Base-by-base conservation (phyloP, 768 basidiomycete genomes). In the Russula dissimulans region DNA sequence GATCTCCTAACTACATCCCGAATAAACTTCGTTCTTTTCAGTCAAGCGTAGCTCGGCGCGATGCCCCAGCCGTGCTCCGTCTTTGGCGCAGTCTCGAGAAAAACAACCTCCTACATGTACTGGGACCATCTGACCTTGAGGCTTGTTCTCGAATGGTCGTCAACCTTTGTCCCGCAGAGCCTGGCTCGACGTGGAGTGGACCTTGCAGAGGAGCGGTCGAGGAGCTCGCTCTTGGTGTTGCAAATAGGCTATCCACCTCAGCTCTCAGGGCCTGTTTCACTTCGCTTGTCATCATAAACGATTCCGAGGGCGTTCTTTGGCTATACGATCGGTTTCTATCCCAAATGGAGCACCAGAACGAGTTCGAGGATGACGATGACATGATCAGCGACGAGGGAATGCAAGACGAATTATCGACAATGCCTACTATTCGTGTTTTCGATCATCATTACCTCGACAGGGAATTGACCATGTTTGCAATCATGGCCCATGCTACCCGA, bases 401-500 rank as follows among this genome's bases (percentile, higher is more conserved):
- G 12, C 2, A 15, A 14, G 45, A 54, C 22, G 61, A 57, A 3
- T 32, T 54, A 43, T 39, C 6, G 32, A 31, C 31, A 51, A 58
- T 45, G 26, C 53, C 49, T 41, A 43, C 43, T 51, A 39, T 45
- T 44, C 26, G 0, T 18, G 11, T 22, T 46, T 10, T 38, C 41
- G 42, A 55, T 51, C 32, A 36, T 51, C 55, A 31, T 10, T 44
- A 26, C 22, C 22, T 68, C 31, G 66, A 65, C 22, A 56, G 41
- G 31, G 66, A 73, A 61, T 84, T 36, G 71, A 86, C 29, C 74
- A 86, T 53, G 36, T 76, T 76, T 11, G 82, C 76, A 6, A 71
- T 82, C n/a, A 74, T 81, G 22, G 89, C 89, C 15, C 73, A 82
- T 68, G 84, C 85, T 4, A 78, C 83, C 68, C 71, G 75, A 34